phyloP scores from a whole-genome alignment of 148 eudicot genomes.

The Nepenthes mirabilis region DNA sequence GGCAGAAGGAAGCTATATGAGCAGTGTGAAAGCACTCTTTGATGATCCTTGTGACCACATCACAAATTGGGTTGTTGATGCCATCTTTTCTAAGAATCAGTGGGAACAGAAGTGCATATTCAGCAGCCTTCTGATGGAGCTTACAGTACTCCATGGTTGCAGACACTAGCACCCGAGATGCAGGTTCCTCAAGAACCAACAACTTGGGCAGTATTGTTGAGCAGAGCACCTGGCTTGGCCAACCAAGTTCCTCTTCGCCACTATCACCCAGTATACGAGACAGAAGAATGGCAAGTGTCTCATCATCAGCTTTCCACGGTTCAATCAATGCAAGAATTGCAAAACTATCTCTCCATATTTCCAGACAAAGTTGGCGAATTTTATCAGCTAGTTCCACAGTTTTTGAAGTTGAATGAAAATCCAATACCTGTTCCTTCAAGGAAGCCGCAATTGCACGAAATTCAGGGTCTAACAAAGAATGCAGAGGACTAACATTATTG shows the following conservation, averaged over 20 bases:
- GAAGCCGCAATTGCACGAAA: slow-evolving; percentile 14
- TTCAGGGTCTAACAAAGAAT: slow-evolving; percentile 13
- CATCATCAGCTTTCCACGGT: slow-evolving; percentile 47
- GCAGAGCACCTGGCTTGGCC: slow-evolving; percentile 40
- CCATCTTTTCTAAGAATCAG: slow-evolving; percentile 28
- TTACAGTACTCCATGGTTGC: slow-evolving; percentile 35
- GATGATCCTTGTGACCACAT: slow-evolving; percentile 28
- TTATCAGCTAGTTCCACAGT: slow-evolving; percentile 20
- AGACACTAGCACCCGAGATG: slow-evolving; percentile 33
- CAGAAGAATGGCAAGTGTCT: slow-evolving; percentile 26
- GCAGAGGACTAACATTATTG: background rate
- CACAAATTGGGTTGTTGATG: slow-evolving; percentile 28
- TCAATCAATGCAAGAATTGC: slow-evolving; percentile 28
- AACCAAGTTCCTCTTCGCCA: slow-evolving; percentile 19
- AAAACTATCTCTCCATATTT: slow-evolving; percentile 14
- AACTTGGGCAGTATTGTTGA: slow-evolving; percentile 43
- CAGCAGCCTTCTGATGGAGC: slow-evolving; percentile 39
- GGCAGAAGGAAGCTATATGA: slow-evolving; percentile 47
- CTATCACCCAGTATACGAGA: slow-evolving; percentile 16
- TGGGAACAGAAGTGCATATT: slow-evolving; percentile 31
- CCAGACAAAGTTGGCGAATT: slow-evolving; percentile 25
- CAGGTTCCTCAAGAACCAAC: slow-evolving; percentile 29
- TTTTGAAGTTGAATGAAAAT: slow-evolving; percentile 15
- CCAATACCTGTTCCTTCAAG: slow-evolving; percentile 15
- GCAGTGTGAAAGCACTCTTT: slow-evolving; percentile 46